A percentile compares a stretch with the other conserved stretches of the same genome.
Evolutionary conservation across 352 stramenopile genomes (phyloP).

Genomic region (Peronosclerospora sorghi): DNA sequence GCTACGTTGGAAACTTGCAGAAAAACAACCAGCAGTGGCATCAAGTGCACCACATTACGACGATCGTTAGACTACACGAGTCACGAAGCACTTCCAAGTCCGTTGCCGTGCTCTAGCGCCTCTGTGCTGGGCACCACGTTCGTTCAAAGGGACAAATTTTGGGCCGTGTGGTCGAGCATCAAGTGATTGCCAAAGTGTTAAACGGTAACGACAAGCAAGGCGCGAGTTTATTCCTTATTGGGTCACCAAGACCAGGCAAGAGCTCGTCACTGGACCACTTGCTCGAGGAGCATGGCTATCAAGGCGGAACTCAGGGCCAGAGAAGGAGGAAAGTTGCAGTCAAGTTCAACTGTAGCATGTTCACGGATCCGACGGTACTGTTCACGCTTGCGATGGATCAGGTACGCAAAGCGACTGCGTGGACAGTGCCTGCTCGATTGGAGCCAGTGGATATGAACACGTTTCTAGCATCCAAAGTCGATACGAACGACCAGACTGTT

Average conservation of each 20-base stretch:
- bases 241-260: slow-evolving; percentile 56
- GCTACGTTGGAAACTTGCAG: slow-evolving; percentile 2
- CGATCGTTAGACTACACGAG: slow-evolving; percentile 13
- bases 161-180: slow-evolving; percentile 28
- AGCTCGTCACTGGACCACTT: slow-evolving; percentile 44
- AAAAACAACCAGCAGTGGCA: neutral
- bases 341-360: slow-evolving; percentile 62
- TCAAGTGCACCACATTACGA: slow-evolving; percentile 2
- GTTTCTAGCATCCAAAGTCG: slow-evolving; percentile 21
- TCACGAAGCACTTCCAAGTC: slow-evolving; percentile 2
- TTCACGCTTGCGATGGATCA: slow-evolving; percentile 26
- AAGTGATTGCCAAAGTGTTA: slow-evolving; percentile 24
- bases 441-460: slow-evolving; percentile 34
- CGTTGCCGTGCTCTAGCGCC: slow-evolving; percentile 17
- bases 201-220: slow-evolving; percentile 4
- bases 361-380: slow-evolving; percentile 33
- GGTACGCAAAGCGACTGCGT: slow-evolving; percentile 9
- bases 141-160: slow-evolving; percentile 18
- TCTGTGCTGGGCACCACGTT: slow-evolving; percentile 19
- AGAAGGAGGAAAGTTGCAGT: slow-evolving; percentile 15
- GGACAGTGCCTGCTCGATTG: slow-evolving; percentile 22
- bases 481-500: neutral
- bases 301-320: slow-evolving; percentile 7
- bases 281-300: slow-evolving; percentile 19
- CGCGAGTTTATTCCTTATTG: slow-evolving; percentile 50